Evolutionary conservation across 768 basidiomycete species (phyloP), one percentile per base, ranked within the genome.

Genomic region (Coprinellus micaceus): DNA sequence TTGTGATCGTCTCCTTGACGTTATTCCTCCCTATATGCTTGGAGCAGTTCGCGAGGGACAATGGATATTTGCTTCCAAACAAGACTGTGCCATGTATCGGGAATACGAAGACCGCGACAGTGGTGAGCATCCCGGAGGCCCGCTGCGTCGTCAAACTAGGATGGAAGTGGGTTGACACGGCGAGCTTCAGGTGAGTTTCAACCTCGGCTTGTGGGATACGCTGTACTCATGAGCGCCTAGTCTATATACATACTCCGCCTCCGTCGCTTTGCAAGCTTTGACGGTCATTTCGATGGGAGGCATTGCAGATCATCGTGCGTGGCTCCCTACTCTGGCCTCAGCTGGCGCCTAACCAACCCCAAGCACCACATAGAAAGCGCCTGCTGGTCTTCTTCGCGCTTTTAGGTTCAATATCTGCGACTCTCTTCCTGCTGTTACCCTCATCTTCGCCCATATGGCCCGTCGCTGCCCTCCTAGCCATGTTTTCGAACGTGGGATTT

Each of bases 201-300:
- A 3, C 7, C 30, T 9, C 19, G 7, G 19, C 21, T 21, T 19
- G 36, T 17, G 3, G 13, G 24, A 13, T 22, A 15, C 19, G 39
- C 30, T 11, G 33, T 21, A 26, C 22, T 13, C 26, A 24, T 28
- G 19, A 28, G 19, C 25, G 25, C 50, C 2, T 63, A 95, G 94
- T 63, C 76, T 99, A 33, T 94, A 96, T 66, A 81, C 88, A 28
- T 90, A 93, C 69, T 97, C 95, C 0, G 75, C 85, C 13, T 92
- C 91, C 0, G 95, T 98, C 1, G 88, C 88, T 0, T 70, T 96
- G 0, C 95, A 98, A 67, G 95, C 94, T 0, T 64, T 98, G n/a
- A 91, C 88, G 0, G 94, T 99, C 37, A 94, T 99, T 54, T 94
- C 95, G 4, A 90, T 97, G 79, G 92, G 93, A 6, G 85, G 85